Evolutionary conservation across 257 asterid genomes (phyloP), one percentile per base, ranked within the genome.

Genomic region (Solanum rostratum): DNA sequence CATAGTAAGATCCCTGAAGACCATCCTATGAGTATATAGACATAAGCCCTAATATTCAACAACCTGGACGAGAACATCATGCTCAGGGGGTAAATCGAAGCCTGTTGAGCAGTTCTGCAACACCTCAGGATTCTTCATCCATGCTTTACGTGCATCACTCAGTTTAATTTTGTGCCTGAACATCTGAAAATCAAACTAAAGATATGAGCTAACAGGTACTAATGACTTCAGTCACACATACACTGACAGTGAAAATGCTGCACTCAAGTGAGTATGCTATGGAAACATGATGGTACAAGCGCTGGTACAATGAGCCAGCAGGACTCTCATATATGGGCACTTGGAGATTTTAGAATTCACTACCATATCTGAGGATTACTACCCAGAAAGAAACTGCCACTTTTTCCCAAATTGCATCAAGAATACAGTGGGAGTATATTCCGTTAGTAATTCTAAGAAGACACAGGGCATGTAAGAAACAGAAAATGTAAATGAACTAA

Each of bases 101-200:
- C 99, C 98, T 13, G 92, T 89, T 13, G 97, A 96, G 91, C 98
- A 93, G 88, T 92, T 90, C 33, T 88, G 90, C 91, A 96, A 80
- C 79, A 73, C 53, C 89, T 96, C 99, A 6, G 99, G 99, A 85
- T 90, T 90, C 87, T 87, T 92, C 92, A 96, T 90, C 99, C 99
- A 96, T 83, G 93, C 97, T 89, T 90, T 92, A 66, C 88, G 94
- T 55, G 94, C 99, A 87, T 90, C 95, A 88, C 91, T 88, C 52
- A 91, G 87, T 88, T 96, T 94, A 87, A 96, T 93, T 91, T 96
- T 93, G 80, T 85, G 90, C 87, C 79, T 90, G 88, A 90, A 93
- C 86, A 94, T 93, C 98, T 96, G 92, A 70, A 80, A 82, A 65
- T 76, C 27, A 76, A 16, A 10, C 37, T 49, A 33, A 76, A 49